These are phyloP conservation scores for Penicillium egyptiacum DNA, from an alignment of 495 filamentous ascomycete species.

Conservation along the genomic window DNA sequence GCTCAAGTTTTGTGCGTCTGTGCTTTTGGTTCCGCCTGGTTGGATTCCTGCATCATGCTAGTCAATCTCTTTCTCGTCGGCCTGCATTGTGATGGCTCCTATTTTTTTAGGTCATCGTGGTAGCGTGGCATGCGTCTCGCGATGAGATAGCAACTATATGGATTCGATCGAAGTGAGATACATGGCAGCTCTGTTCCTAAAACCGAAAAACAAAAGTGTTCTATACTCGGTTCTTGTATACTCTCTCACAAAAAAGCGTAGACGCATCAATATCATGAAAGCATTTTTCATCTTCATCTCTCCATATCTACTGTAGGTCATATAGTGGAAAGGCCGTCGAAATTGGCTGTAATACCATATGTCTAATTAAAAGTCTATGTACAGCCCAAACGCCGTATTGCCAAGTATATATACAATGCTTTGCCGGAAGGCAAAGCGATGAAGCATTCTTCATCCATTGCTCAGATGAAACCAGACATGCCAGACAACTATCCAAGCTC, in stretches of 20 bases:
- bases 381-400: neutral
- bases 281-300: conserved; percentile 4
- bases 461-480: neutral
- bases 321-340: neutral
- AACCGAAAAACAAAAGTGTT: conserved; percentile 30
- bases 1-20: conserved; percentile 7
- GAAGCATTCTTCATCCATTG: conserved; percentile 1
- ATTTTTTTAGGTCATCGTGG: conserved; percentile 2
- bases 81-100: conserved; percentile 7
- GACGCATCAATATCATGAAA: conserved; percentile 11
- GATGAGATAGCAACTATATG: conserved; percentile 14
- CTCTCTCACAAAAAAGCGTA: conserved; percentile 8
- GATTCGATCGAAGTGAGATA: conserved; percentile 24
- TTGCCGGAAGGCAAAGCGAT: conserved; percentile 5
- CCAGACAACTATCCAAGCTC: neutral
- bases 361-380: conserved; percentile 13
- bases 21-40: conserved; percentile 14
- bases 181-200: conserved; percentile 26
- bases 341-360: neutral
- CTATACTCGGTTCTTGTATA: conserved; percentile 18
- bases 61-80: conserved; percentile 15
- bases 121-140: conserved; percentile 15
- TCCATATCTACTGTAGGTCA: neutral
- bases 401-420: conserved; percentile 9
- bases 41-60: conserved; percentile 8